Percentiles rank a stretch among this genome's conserved stretches.
These are phyloP conservation scores for Tulasnella sp. DNA, from an alignment of 768 basidiomycete species.

Conservation along the genomic window DNA sequence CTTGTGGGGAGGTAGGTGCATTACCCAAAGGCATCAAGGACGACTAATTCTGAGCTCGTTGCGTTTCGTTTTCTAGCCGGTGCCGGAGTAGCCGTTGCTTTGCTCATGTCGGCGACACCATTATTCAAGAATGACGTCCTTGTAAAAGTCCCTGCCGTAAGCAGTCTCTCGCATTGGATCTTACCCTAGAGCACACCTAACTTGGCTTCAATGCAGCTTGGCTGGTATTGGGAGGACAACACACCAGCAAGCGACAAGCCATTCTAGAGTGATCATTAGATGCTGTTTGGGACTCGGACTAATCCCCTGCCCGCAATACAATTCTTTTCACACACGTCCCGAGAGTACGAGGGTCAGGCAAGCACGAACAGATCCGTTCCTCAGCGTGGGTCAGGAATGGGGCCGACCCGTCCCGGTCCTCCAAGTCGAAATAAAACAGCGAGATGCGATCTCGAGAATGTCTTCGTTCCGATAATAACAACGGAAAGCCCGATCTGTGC, in stretches of 20 bases:
- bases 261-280: conserved; percentile 41
- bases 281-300: not conserved
- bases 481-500: too few species aligned
- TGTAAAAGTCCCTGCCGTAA: conserved; percentile 62
- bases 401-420: too few species aligned
- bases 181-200: not conserved
- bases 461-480: too few species aligned
- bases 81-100: conserved; percentile 49
- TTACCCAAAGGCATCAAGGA: not conserved
- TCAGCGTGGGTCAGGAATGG: too few species aligned
- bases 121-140: conserved; percentile 69
- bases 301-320: not conserved
- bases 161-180: conserved; percentile 28
- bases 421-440: too few species aligned
- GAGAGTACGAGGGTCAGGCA: too few species aligned
- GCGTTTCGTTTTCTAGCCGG: conserved; percentile 30
- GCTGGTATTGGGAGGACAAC: conserved; percentile 66
- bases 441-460: too few species aligned
- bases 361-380: not conserved
- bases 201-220: conserved; percentile 40
- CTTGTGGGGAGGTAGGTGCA: conserved; percentile 13
- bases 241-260: conserved; percentile 78
- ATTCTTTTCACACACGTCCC: not conserved
- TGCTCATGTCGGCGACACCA: conserved; percentile 81
- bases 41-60: not conserved